Percentiles rank a stretch among this genome's conserved stretches.
Evolutionary conservation across 2,329 filamentous ascomycete genomes (phyloP).

Genomic region (Helminthosporium solani): DNA sequence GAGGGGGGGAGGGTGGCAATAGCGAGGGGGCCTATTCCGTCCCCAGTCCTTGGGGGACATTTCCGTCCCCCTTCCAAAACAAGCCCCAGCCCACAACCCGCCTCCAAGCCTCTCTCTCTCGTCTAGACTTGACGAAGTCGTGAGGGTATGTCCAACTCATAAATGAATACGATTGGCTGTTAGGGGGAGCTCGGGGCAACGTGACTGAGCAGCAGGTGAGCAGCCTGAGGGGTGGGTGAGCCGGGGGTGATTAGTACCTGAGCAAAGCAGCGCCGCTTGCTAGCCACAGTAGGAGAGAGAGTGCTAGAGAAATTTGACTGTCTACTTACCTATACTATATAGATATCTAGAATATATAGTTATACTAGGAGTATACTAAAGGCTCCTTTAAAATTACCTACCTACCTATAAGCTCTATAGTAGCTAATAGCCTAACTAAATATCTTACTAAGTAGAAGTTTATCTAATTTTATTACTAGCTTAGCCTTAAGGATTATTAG

Average conservation of each 20-base stretch:
- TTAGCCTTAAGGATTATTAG: too few species aligned
- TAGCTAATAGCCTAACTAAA: too few species aligned
- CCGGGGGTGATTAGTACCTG: slow-evolving; percentile 10
- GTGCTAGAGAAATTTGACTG: slow-evolving; percentile 11
- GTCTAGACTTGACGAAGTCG: slow-evolving; percentile 11
- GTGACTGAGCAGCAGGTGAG: slow-evolving; percentile 12
- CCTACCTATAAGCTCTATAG: too few species aligned
- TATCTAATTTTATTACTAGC: too few species aligned
- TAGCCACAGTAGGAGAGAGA: slow-evolving; percentile 9
- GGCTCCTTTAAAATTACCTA: too few species aligned
- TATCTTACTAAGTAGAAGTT: too few species aligned
- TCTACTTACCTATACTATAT: background rate
- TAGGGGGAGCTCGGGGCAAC: slow-evolving; percentile 7
- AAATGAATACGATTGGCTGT: slow-evolving; percentile 11
- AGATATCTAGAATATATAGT: too few species aligned
- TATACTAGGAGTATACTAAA: too few species aligned
- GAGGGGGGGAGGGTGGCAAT: slow-evolving; percentile 4
- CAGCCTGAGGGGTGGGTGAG: slow-evolving; percentile 11
- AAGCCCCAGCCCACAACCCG: slow-evolving; percentile 6
- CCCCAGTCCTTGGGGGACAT: slow-evolving; percentile 4
- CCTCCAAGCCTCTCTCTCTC: slow-evolving; percentile 10
- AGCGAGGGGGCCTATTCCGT: slow-evolving; percentile 5
- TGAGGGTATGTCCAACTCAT: slow-evolving; percentile 3
- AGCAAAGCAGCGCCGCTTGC: slow-evolving; percentile 14
- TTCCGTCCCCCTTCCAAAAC: slow-evolving; percentile 6